A percentile compares a stretch with the other conserved stretches of the same genome.
Evolutionary conservation across 495 filamentous ascomycete species (phyloP).

Genomic region (Xylaria nigripes): DNA sequence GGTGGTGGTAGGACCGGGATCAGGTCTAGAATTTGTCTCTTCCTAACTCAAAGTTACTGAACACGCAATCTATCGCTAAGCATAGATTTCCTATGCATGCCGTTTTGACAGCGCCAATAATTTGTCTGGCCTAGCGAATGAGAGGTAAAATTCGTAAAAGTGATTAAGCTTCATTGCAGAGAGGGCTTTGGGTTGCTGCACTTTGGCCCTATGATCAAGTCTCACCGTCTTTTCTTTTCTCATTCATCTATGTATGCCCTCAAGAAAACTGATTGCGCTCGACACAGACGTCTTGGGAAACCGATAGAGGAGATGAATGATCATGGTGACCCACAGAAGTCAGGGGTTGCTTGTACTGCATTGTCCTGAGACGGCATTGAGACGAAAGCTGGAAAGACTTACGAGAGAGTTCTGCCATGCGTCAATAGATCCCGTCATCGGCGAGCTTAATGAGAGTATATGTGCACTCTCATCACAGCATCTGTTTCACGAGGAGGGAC

Average conservation of each 20-base stretch:
- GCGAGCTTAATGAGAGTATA: conserved; percentile 1
- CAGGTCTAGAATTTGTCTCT: conserved; percentile 2
- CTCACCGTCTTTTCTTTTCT: background rate
- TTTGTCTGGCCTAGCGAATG: background rate
- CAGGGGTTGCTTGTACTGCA: background rate
- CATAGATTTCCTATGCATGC: background rate
- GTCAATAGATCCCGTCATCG: conserved; percentile 5
- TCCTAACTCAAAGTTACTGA: background rate
- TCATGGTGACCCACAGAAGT: background rate
- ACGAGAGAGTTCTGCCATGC: conserved; percentile 8
- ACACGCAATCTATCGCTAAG: conserved; percentile 5
- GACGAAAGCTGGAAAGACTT: background rate
- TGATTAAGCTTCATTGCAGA: background rate
- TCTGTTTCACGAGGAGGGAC: background rate
- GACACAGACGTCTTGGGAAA: background rate
- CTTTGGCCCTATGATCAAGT: background rate
- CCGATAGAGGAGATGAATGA: conserved; percentile 4
- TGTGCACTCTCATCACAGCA: background rate
- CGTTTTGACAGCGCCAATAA: background rate
- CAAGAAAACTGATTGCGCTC: background rate
- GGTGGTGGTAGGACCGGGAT: background rate
- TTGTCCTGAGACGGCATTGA: background rate
- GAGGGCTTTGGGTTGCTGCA: background rate
- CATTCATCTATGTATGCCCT: background rate
- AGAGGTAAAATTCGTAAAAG: background rate